A percentile compares a stretch with the other conserved stretches of the same genome.
phyloP scores from a whole-genome alignment of 768 basidiomycete species.

The Auriscalpium vulgare region DNA sequence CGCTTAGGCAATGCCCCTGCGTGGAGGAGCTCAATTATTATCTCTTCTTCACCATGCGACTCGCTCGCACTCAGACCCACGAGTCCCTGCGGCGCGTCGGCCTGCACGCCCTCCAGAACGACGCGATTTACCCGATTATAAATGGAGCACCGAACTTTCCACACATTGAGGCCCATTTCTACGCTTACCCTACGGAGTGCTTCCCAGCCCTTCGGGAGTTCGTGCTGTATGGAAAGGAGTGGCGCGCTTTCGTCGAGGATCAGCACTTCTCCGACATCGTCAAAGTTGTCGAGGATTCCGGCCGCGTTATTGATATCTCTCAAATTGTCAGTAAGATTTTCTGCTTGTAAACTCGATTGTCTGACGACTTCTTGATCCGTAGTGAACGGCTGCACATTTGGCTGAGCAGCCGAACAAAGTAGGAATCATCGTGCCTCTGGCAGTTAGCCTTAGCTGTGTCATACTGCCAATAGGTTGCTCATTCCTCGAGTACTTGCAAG shows the following conservation, averaged over 20 bases:
- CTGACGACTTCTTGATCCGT: too few relatives aligned
- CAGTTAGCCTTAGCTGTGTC: too few relatives aligned
- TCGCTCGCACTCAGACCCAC: slow-evolving; percentile 12
- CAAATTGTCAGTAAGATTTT: not conserved
- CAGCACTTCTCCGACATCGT: not conserved
- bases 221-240: slow-evolving; percentile 42
- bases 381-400: too few relatives aligned
- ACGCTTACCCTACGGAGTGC: slow-evolving; percentile 29
- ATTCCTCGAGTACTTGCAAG: too few relatives aligned
- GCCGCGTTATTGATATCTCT: not conserved
- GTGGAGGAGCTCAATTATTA: slow-evolving; percentile 49
- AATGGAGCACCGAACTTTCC: slow-evolving; percentile 30
- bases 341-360: not conserved
- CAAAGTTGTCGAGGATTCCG: not conserved
- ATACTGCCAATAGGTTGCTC: too few relatives aligned
- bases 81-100: slow-evolving; percentile 37
- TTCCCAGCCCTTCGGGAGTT: slow-evolving; percentile 42
- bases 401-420: too few relatives aligned
- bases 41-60: slow-evolving; percentile 18
- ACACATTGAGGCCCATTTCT: slow-evolving; percentile 40
- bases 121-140: not conserved
- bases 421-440: too few relatives aligned
- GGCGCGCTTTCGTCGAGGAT: slow-evolving; percentile 28
- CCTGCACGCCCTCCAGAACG: slow-evolving; percentile 42
- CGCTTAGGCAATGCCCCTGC: slow-evolving; percentile 38